Percentiles rank a stretch among this genome's conserved stretches.
phyloP scores from a whole-genome alignment of 176 grass and related monocot genomes.

The Elymus sibiricus region DNA sequence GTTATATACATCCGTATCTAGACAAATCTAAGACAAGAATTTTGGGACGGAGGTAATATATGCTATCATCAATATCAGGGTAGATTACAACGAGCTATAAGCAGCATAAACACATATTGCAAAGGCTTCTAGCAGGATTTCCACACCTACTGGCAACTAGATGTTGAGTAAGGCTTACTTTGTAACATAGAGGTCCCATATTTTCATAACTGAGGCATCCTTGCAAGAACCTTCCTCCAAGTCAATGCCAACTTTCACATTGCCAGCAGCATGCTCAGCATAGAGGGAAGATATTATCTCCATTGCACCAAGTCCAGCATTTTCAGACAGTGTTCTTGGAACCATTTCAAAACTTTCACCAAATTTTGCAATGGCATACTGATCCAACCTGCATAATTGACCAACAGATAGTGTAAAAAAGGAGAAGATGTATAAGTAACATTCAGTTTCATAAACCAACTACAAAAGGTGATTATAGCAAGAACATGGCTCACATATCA shows the following conservation, averaged over 20 bases:
- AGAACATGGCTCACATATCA: not conserved
- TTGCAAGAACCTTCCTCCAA: constrained; percentile 81
- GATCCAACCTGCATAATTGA: constrained; percentile 68
- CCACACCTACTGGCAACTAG: not conserved
- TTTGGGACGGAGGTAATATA: no score
- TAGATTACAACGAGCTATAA: not conserved
- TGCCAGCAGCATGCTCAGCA: constrained; percentile 85
- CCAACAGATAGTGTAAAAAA: not conserved
- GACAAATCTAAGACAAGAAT: no score
- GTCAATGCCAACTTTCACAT: constrained; percentile 69
- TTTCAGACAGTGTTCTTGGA: constrained; percentile 82
- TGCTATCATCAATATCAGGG: not conserved
- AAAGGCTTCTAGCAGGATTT: not conserved
- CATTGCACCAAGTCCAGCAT: constrained; percentile 88
- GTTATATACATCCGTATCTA: no score
- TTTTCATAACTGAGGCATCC: constrained; percentile 61
- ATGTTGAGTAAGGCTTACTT: constrained; percentile 50
- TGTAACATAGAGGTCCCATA: constrained; percentile 92
- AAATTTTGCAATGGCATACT: constrained; percentile 99
- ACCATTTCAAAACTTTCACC: constrained; percentile 97
- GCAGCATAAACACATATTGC: not conserved
- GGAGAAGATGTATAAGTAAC: not conserved
- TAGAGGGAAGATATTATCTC: constrained; percentile 95
- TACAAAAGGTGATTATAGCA: not conserved
- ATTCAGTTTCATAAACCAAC: not conserved